Evolutionary conservation across 2,329 filamentous ascomycete species (phyloP).

Genomic region (Ophiosphaerella herpotricha): DNA sequence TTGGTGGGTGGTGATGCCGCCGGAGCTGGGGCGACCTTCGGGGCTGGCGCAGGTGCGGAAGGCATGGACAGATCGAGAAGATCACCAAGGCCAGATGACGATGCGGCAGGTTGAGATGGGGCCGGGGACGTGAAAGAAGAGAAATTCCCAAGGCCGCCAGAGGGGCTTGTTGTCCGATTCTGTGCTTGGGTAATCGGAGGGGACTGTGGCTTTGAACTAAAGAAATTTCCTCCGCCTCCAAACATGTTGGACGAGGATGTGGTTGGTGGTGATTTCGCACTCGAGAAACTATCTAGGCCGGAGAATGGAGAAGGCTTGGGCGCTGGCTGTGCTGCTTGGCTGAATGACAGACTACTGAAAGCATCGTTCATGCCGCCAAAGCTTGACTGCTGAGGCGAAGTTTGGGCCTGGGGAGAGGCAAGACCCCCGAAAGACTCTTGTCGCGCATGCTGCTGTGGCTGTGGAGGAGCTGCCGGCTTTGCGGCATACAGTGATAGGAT

Average conservation of each 20-base stretch:
- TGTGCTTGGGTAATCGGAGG: slow-evolving; percentile 49
- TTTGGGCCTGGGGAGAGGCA: slow-evolving; percentile 49
- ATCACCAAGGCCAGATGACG: slow-evolving; percentile 67
- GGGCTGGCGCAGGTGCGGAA: slow-evolving; percentile 36
- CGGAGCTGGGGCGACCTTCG: slow-evolving; percentile 29
- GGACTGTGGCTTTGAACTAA: slow-evolving; percentile 71
- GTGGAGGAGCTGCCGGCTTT: slow-evolving; percentile 68
- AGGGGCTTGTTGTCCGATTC: slow-evolving; percentile 57
- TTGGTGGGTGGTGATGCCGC: slow-evolving; percentile 50
- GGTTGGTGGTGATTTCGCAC: slow-evolving; percentile 39
- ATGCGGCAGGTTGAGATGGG: slow-evolving; percentile 51
- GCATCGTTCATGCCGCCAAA: slow-evolving; percentile 78
- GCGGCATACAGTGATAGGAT: slow-evolving; percentile 94
- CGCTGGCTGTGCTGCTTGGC: slow-evolving; percentile 43
- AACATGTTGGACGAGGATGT: slow-evolving; percentile 56
- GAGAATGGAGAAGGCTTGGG: slow-evolving; percentile 69
- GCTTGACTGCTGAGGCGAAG: slow-evolving; percentile 47
- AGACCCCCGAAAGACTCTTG: slow-evolving; percentile 54
- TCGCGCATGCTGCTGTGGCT: slow-evolving; percentile 58
- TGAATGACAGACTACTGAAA: slow-evolving; percentile 72
- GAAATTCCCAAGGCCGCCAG: slow-evolving; percentile 65
- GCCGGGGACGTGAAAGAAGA: slow-evolving; percentile 66
- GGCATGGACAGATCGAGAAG: slow-evolving; percentile 72
- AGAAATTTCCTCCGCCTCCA: slow-evolving; percentile 77
- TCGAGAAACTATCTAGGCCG: slow-evolving; percentile 60